Evolutionary conservation across 2,329 filamentous ascomycete species (phyloP).

Genomic region (Mycosphaerelloides madeirae): DNA sequence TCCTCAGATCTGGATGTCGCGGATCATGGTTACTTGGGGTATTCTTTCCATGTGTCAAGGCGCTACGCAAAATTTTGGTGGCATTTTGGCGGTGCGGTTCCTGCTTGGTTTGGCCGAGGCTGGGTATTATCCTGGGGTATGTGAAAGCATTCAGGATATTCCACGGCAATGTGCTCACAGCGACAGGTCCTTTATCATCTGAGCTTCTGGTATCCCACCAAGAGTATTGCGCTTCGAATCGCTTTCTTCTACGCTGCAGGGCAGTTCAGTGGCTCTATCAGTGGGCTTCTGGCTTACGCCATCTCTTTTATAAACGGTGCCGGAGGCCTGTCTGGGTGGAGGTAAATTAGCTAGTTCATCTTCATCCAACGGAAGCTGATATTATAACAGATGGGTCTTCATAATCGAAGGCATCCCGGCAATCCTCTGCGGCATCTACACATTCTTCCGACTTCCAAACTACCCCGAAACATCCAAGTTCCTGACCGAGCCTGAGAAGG

Average conservation of each 20-base stretch:
- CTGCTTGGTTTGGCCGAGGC: conserved; percentile 27
- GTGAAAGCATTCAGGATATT: too few relatives aligned
- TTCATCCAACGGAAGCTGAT: conserved; percentile 4
- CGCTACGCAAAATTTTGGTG: conserved; percentile 21
- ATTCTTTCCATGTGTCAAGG: conserved; percentile 26
- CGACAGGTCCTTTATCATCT: conserved; percentile 21
- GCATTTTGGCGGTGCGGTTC: conserved; percentile 21
- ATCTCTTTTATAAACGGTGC: conserved; percentile 43
- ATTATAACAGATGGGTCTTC: conserved; percentile 16
- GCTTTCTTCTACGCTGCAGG: conserved; percentile 34
- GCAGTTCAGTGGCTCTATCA: conserved; percentile 33
- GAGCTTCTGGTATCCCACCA: conserved; percentile 32
- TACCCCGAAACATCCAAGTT: conserved; percentile 56
- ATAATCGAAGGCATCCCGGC: conserved; percentile 20
- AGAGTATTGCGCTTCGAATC: conserved; percentile 32
- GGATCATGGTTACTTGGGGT: conserved; percentile 27
- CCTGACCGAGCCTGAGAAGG: conserved; percentile 41
- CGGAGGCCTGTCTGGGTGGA: conserved; percentile 21
- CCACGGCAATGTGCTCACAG: not conserved
- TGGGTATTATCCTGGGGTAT: conserved; percentile 25
- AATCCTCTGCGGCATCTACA: conserved; percentile 40
- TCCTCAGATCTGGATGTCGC: conserved; percentile 27
- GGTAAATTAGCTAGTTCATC: conserved; percentile 10
- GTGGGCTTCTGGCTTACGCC: conserved; percentile 44
- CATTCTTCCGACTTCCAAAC: conserved; percentile 48